Evolutionary conservation across 208 protist genomes (phyloP), one percentile per base, ranked within the genome.

Genomic region (Trypanosomatidae sp.): DNA sequence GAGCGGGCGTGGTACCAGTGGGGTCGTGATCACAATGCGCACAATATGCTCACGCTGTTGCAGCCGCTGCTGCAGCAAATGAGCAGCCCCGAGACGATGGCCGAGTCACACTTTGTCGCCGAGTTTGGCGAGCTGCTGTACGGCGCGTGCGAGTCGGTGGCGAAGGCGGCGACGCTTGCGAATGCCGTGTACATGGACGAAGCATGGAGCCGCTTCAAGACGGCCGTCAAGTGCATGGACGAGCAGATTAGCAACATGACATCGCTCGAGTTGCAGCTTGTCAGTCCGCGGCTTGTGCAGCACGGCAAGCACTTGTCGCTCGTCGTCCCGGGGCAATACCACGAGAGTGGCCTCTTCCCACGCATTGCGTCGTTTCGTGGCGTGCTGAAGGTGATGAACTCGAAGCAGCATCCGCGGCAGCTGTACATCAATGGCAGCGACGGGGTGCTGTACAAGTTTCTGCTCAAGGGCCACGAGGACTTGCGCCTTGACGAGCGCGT

Each of bases 381-480:
- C 48, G 85, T 65, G 37, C 61, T 96, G 4, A 84, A 73, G 22
- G 95, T 99, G 11, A 98, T 99, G 55, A 83, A 87, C 39, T 98
- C 95, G 3, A 99, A 99, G 79, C 98, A 99, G 76, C 81, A 97
- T 37, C 98, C 98, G 13, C 61, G 98, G 21, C 94, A 97, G 48
- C 66, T 99, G 2, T 97, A 87, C 46, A 80, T 99, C 20, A 79
- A 88, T 43, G 97, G 97, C 33, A 92, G 67, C 11, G 94, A 99
- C 66, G 97, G 96, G 19, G 46, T 82, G 2, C 46, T 89, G 21
- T 99, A 99, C 73, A 81, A 89, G 54, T 99, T 98, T 77, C 71
- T 99, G 22, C 80, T 99, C 20, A 99, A 99, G 58, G 98, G 97
- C 18, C 93, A 97, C 58, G 97, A 98, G 70, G 95, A 98, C 56